Base-by-base conservation (phyloP, 2,329 filamentous ascomycete genomes). In the Pseudovirgaria hyperparasitica region DNA sequence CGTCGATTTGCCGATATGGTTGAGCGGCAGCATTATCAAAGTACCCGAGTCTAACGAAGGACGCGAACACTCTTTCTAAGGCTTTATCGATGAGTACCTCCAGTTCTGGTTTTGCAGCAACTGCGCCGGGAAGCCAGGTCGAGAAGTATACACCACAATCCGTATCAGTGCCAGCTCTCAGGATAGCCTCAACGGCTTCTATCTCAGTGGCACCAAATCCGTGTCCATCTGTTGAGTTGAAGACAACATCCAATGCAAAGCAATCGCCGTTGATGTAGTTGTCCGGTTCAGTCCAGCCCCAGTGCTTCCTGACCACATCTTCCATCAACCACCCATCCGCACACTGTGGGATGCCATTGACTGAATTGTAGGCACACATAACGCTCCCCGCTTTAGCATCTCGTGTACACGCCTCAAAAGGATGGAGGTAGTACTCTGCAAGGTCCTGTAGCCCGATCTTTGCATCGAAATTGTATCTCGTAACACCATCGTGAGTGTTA, bases 211-310 rank as follows among this genome's bases (percentile, higher is more conserved):
- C 41, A 2, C 53, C 41, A 27, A 54, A 60, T 17, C 52, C 43
- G 33, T 61, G 65, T 1, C 62, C 62, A n/a, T 60, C 53, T 36
- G 58, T 72, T 29, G 77, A 63, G 40, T 76, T 66, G 22, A 65
- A 55, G 1, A 77, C 58, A 0, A 76, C 66, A 30, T 73, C 72
- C n/a, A n/a, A n/a, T n/a, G n/a, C n/a, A n/a, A n/a, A n/a, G 37
- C 76, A 81, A 41, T 81, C 76, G 10, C 65, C 70, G 1, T 70
- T 72, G 19, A 81, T 62, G 43, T 67, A 76, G 34, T 76, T 68
- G 26, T 72, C 63, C 22, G 70, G 61, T 3, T 65, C 59, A 0
- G 62, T 67, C 62, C 73, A 82, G 22, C 59, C 62, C 70, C 75
- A 82, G 39, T 72, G 67, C 23, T 76, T 65, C 2, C 76, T 63